Evolutionary conservation across 192 early-diverging fungal species (phyloP), one percentile per base, ranked within the genome.

Genomic region (Geosiphon pyriformis): DNA sequence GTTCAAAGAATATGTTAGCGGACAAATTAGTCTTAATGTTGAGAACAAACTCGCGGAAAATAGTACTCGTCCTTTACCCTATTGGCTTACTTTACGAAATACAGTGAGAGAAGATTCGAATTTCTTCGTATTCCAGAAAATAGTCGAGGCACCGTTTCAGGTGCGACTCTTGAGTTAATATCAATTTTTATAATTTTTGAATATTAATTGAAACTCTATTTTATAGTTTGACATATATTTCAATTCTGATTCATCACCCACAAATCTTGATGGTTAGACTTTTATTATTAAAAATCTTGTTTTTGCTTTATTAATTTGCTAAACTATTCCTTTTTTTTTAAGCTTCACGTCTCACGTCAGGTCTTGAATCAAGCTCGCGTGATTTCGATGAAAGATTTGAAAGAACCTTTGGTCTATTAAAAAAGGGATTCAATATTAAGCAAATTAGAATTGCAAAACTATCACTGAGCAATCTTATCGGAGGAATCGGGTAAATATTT

Each of bases 401-500:
- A 60, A 54, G 78, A 0, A 83, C 77, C 0, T 94, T 93, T 73
- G 74, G 78, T 7, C 76, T 96, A 15, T 61, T 67, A 18, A 71
- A 75, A 25, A 91, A 91, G 50, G 88, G 86, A 18, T 94, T 77
- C 77, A 70, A 69, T n/a, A 31, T 70, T 2, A 74, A 80, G 0
- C 76, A 92, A 59, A 62, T 91, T 46, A 71, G 80, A 18, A 89
- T 94, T 73, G 95, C 87, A 2, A 79, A 90, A 66, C 80, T 80
- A 12, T 78, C 88, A 22, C 62, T 94, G 32, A 89, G 89, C 64
- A 94, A 93, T 69, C 75, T 98, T 62, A 31, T 98, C 11, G 93
- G 95, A 56, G 93, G 93, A 0, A 87, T 98, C 26, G 95, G 95
- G 70, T 92, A 77, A 61, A 74, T 74, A 1, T 32, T 25, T 42